Evolutionary conservation across 2,329 filamentous ascomycete genomes (phyloP).

Genomic region (Diaporthe amygdali): DNA sequence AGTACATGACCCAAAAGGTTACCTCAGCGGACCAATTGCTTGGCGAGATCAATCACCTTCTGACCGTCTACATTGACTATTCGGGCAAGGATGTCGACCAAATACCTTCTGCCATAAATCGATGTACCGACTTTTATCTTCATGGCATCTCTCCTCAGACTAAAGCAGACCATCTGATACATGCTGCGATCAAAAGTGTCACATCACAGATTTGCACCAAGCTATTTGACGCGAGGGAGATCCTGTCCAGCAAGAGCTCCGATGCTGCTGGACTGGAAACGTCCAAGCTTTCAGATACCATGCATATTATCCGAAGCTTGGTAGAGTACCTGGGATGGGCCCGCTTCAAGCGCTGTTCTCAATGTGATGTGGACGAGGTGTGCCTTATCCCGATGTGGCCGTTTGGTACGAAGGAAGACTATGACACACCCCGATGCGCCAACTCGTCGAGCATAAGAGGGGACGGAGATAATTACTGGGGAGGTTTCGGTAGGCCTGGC

Average conservation of each 20-base stretch:
- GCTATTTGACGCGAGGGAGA: conserved; percentile 35
- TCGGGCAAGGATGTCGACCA: conserved; percentile 34
- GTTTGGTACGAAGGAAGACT: conserved; percentile 25
- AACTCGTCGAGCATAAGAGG: conserved; percentile 20
- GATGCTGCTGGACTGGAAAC: neutral
- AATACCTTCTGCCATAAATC: conserved; percentile 43
- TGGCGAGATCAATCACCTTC: conserved; percentile 42
- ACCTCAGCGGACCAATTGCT: conserved; percentile 37
- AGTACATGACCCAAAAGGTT: conserved; percentile 39
- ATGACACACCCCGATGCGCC: conserved; percentile 27
- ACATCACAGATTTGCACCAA: conserved; percentile 43
- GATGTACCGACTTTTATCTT: conserved; percentile 55
- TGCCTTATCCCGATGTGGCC: conserved; percentile 31
- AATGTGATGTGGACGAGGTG: conserved; percentile 27
- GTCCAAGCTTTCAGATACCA: neutral
- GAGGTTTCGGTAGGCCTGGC: conserved; percentile 8
- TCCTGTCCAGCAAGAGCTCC: conserved; percentile 25
- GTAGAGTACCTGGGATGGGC: conserved; percentile 26
- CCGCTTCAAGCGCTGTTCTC: conserved; percentile 28
- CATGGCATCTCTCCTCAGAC: conserved; percentile 38
- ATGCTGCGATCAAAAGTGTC: conserved; percentile 46
- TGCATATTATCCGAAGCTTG: conserved; percentile 12
- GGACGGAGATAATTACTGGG: conserved; percentile 26
- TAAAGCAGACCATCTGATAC: conserved; percentile 49
- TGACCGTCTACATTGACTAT: conserved; percentile 52